Conservation (phyloP, 306 rosid genomes). For the Canavalia gladiata region DNA sequence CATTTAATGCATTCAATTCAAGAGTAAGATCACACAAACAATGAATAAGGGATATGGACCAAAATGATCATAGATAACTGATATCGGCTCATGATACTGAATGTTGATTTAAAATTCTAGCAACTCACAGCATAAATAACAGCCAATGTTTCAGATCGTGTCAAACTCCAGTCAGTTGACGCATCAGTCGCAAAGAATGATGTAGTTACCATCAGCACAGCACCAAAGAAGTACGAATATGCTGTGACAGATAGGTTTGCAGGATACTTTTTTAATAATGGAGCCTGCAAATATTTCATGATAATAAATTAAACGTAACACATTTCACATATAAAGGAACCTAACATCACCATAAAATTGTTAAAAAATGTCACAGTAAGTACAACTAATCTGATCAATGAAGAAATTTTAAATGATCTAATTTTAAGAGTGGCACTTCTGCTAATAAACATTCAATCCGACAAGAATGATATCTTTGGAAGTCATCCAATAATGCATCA, state of each 20-base stretch:
- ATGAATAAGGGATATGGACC: slow-evolving; percentile 39
- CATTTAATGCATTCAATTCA: slow-evolving; percentile 37
- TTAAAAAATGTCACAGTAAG: slow-evolving; percentile 28
- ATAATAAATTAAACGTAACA: slow-evolving; percentile 23
- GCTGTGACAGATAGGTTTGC: slow-evolving; percentile 90
- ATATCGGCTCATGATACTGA: slow-evolving; percentile 14
- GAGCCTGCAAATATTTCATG: slow-evolving; percentile 76
- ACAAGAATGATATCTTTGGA: slow-evolving; percentile 34
- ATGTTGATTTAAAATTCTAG: slow-evolving; percentile 37
- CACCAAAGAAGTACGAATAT: slow-evolving; percentile 88
- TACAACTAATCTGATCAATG: slow-evolving; percentile 23
- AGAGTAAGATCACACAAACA: slow-evolving; percentile 25
- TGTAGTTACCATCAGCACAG: slow-evolving; percentile 81
- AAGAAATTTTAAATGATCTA: slow-evolving; percentile 22
- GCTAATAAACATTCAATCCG: slow-evolving; percentile 22
- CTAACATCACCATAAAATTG: slow-evolving; percentile 6
- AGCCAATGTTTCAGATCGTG: slow-evolving; percentile 78
- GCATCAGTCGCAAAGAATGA: slow-evolving; percentile 73
- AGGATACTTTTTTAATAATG: slow-evolving; percentile 85
- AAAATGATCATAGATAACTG: slow-evolving; percentile 31
- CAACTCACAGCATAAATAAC: slow-evolving; percentile 89
- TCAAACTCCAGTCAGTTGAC: slow-evolving; percentile 86
- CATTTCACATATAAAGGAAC: slow-evolving; percentile 38
- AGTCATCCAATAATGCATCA: slow-evolving; percentile 29
- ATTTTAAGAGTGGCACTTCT: neutral